Evolutionary conservation across 768 basidiomycete species (phyloP).

Genomic region (Coprinopsis strossmayeri): DNA sequence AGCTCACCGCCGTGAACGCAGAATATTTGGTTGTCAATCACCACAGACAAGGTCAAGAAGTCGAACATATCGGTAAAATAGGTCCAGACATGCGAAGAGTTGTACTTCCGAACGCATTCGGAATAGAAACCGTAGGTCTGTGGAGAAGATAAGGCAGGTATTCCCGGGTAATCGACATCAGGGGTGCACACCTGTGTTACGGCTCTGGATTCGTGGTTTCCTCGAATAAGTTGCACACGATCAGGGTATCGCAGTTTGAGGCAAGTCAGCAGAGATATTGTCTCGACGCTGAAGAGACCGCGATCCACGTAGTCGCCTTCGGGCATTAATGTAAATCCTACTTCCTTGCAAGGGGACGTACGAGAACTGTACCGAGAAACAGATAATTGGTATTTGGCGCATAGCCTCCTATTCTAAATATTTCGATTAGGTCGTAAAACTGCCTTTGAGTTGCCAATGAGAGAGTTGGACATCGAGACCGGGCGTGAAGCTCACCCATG

Average conservation of each 20-base stretch:
- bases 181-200: slow-evolving; percentile 82
- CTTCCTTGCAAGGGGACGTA: neutral
- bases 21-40: slow-evolving; percentile 98
- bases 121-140: slow-evolving; percentile 99
- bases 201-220: slow-evolving; percentile 96
- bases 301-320: slow-evolving; percentile 98
- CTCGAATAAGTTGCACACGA: slow-evolving; percentile 92
- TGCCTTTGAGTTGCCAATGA: slow-evolving; percentile 62
- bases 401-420: slow-evolving; percentile 97
- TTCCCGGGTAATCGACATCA: slow-evolving; percentile 8
- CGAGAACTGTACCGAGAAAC: slow-evolving; percentile 72
- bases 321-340: slow-evolving; percentile 11
- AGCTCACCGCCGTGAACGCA: slow-evolving; percentile 92
- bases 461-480: slow-evolving; percentile 13
- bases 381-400: slow-evolving; percentile 97
- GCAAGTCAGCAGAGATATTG: slow-evolving; percentile 94
- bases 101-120: slow-evolving; percentile 97
- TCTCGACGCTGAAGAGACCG: slow-evolving; percentile 96
- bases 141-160: slow-evolving; percentile 16
- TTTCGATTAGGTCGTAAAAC: slow-evolving; percentile 99
- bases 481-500: slow-evolving; percentile 72
- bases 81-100: slow-evolving; percentile 93
- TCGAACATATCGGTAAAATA: slow-evolving; percentile 99
- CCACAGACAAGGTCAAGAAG: slow-evolving; percentile 93
- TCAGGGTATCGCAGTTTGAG: slow-evolving; percentile 96